Conservation (phyloP, 495 filamentous ascomycete genomes). For the Xylaria curta region DNA sequence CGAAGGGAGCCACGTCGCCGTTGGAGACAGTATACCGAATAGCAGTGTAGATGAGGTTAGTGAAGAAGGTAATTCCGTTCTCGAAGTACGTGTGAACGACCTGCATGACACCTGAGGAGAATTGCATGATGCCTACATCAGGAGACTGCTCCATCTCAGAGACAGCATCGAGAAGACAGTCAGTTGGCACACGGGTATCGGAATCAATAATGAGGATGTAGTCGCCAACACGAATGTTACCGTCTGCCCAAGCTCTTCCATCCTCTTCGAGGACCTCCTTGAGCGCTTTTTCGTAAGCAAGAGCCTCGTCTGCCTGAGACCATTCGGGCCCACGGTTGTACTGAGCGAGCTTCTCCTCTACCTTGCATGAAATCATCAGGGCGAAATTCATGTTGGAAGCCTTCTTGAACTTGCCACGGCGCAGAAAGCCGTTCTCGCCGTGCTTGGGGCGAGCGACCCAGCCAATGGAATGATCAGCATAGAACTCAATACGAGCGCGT, state of each 20-base stretch:
- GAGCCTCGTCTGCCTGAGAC: slow-evolving; percentile 72
- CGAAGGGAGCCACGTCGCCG: slow-evolving; percentile 82
- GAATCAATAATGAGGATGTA: slow-evolving; percentile 81
- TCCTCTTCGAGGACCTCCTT: slow-evolving; percentile 74
- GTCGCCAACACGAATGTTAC: slow-evolving; percentile 79
- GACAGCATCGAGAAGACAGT: slow-evolving; percentile 78
- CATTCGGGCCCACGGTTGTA: slow-evolving; percentile 65
- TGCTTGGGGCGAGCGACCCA: slow-evolving; percentile 77
- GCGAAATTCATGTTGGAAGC: slow-evolving; percentile 88
- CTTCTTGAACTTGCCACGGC: slow-evolving; percentile 75
- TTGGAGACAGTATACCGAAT: slow-evolving; percentile 81
- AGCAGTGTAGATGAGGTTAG: slow-evolving; percentile 79
- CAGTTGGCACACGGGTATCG: slow-evolving; percentile 75
- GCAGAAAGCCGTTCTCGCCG: slow-evolving; percentile 65
- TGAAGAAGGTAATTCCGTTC: slow-evolving; percentile 84
- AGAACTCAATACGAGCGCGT: slow-evolving; percentile 69
- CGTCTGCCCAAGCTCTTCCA: slow-evolving; percentile 78
- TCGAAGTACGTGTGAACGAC: slow-evolving; percentile 76
- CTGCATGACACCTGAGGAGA: slow-evolving; percentile 83
- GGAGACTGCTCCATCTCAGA: slow-evolving; percentile 82
- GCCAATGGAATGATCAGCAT: slow-evolving; percentile 76
- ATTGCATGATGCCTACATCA: slow-evolving; percentile 82
- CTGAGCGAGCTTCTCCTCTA: slow-evolving; percentile 69
- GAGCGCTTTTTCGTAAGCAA: slow-evolving; percentile 69
- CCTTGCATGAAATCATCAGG: slow-evolving; percentile 74